Evolutionary conservation across 2,329 filamentous ascomycete species (phyloP).

Genomic region (Botryotinia narcissicola): DNA sequence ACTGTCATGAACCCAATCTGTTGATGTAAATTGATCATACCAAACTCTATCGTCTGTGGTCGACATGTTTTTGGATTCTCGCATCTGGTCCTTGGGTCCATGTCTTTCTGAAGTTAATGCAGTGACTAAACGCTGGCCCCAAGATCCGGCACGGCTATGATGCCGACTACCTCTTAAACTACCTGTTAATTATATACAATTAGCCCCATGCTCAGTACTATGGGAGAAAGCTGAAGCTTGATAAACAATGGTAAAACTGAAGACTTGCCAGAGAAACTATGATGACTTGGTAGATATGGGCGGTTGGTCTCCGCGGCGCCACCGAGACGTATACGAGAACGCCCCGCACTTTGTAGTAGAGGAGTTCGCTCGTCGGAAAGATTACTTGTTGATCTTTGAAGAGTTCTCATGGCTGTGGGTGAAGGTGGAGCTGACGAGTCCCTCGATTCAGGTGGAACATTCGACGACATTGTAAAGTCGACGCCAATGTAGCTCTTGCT

Average conservation of each 20-base stretch:
- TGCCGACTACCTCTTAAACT: constrained; percentile 35
- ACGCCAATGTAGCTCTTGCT: constrained; percentile 13
- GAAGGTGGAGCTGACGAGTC: constrained; percentile 19
- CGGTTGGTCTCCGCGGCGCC: constrained; percentile 25
- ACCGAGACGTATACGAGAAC: constrained; percentile 34
- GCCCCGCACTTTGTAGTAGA: constrained; percentile 29
- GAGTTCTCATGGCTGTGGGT: constrained; percentile 17
- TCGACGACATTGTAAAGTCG: constrained; percentile 17
- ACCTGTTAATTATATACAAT: constrained; percentile 26
- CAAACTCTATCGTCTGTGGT: constrained; percentile 84
- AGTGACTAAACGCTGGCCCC: constrained; percentile 59
- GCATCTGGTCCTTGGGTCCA: constrained; percentile 42
- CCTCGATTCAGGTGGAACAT: constrained; percentile 17
- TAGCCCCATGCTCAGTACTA: not conserved
- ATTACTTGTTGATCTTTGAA: constrained; percentile 20
- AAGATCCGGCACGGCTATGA: constrained; percentile 57
- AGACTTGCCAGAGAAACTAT: constrained; percentile 32
- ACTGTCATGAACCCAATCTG: constrained; percentile 97
- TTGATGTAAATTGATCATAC: constrained; percentile 98
- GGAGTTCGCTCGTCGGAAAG: constrained; percentile 35
- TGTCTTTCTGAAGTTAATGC: constrained; percentile 56
- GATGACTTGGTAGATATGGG: constrained; percentile 31
- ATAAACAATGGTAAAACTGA: not conserved
- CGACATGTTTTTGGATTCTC: constrained; percentile 63
- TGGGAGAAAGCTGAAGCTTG: not conserved